Evolutionary conservation across 176 grass and related monocot genomes (phyloP), one percentile per base, ranked within the genome.

Genomic region (Bolboschoenus planiculmis): DNA sequence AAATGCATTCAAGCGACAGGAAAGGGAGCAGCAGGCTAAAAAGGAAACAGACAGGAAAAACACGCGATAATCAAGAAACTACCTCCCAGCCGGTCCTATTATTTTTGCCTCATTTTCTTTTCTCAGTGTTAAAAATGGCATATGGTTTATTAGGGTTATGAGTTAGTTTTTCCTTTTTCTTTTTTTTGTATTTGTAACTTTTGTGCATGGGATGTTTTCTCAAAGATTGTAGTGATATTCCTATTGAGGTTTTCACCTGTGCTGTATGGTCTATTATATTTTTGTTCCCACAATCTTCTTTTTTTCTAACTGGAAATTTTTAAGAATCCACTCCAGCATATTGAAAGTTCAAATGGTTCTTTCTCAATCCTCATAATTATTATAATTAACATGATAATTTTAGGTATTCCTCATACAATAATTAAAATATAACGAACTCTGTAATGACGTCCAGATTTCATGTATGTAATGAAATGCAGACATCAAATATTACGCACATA

Each of bases 21-120:
- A 82, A 42, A 82, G 6, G 23, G 57, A 33, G 36, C 7, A 61
- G 37, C 33, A 31, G 13, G 66, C 89, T 54, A 91, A 85, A 60
- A 43, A 83, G 0, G 86, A 88, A 0, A 89, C 89, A 2, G 91
- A 95, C 82, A 84, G 89, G 30, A 91, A 99, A 87, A 91, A 85
- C 10, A 92, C 85, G 56, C 83, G 84, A 91, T 86, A 84, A 88
- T 79, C 71, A 92, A 90, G 82, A 91, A 85, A 75, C 84, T 88
- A 11, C 59, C 78, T 7, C 86, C 82, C 10, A 48, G 14, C 14
- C 78, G 46, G 37, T 85, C 37, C 82, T 55, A 48, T 46, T 1
- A 33, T 61, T 53, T n/a, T 70, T 57, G 26, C 27, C 27, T 73
- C 11, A 2, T 81, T 80, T 59, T 70, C 13, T 50, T 70, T 83